These are phyloP conservation scores for Candida smagusa DNA, from an alignment of 1,139 yeast genomes.

Conservation along the genomic window DNA sequence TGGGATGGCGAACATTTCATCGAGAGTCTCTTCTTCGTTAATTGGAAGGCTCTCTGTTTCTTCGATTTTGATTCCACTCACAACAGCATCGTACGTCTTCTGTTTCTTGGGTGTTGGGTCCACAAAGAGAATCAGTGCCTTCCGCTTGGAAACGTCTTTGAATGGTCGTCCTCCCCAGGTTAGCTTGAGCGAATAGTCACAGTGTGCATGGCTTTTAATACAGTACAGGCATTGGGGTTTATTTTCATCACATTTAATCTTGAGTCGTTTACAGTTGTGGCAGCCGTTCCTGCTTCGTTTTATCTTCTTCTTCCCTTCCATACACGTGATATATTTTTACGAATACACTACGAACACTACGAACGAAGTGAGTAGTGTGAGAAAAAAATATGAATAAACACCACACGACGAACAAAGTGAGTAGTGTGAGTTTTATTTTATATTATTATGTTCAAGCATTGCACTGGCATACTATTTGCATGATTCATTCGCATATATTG, in stretches of 20 bases:
- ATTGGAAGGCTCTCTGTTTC: no score
- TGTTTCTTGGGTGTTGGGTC: background rate
- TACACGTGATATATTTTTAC: background rate
- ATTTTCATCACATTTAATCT: slow-evolving; percentile 70
- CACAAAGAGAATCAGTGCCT: slow-evolving; percentile 1
- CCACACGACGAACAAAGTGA: no score
- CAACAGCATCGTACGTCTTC: background rate
- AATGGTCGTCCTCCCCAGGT: slow-evolving; percentile 81
- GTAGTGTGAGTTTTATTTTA: no score
- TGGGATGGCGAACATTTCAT: slow-evolving; percentile 6
- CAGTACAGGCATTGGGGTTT: slow-evolving; percentile 68
- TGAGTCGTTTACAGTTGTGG: slow-evolving; percentile 63
- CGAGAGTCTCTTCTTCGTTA: no score
- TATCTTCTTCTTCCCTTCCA: slow-evolving; percentile 10
- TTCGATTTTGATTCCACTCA: background rate
- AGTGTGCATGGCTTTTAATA: slow-evolving; percentile 38
- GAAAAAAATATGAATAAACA: no score
- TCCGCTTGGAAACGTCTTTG: slow-evolving; percentile 33
- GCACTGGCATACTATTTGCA: no score
- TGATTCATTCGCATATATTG: no score
- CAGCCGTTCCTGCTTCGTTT: slow-evolving; percentile 51
- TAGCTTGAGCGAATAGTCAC: slow-evolving; percentile 65
- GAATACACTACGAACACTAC: background rate
- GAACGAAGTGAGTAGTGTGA: background rate
- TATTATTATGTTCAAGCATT: no score